Evolutionary conservation across 768 basidiomycete genomes (phyloP).

Genomic region (Leccinum truebloodii): DNA sequence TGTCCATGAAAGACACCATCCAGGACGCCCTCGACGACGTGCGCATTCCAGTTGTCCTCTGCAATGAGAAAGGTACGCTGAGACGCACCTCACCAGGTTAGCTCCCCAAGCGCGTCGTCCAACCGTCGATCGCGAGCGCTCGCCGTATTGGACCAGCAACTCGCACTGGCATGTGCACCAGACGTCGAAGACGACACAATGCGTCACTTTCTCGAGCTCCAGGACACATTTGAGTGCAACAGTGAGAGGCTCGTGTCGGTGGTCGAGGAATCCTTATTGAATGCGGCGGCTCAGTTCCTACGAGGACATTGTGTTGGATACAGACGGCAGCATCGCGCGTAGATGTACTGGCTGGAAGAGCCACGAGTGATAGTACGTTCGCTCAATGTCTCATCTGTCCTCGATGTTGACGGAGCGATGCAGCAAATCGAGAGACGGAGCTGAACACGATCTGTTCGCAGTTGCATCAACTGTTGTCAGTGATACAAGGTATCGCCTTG

Average conservation of each 20-base stretch:
- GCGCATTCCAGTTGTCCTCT: constrained; percentile 24
- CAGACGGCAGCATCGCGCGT: constrained; percentile 48
- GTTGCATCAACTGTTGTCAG: constrained; percentile 57
- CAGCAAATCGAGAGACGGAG: constrained; percentile 50
- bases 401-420: constrained; percentile 8
- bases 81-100: constrained; percentile 47
- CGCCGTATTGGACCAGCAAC: constrained; percentile 51
- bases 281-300: constrained; percentile 53
- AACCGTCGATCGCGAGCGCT: constrained; percentile 57
- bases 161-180: constrained; percentile 50
- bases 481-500: constrained; percentile 77
- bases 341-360: constrained; percentile 50
- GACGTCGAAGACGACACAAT: constrained; percentile 46
- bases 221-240: constrained; percentile 84
- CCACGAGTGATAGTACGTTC: constrained; percentile 43
- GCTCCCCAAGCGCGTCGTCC: constrained; percentile 58
- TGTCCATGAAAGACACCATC: constrained; percentile 46
- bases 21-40: constrained; percentile 73
- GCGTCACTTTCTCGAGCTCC: constrained; percentile 60
- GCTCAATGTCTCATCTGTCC: neutral
- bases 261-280: constrained; percentile 7
- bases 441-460: constrained; percentile 50
- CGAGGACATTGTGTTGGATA: constrained; percentile 66
- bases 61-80: constrained; percentile 8
- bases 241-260: constrained; percentile 43